Conservation (phyloP, 169 alveolate species). For the Plasmodium berghei region DNA sequence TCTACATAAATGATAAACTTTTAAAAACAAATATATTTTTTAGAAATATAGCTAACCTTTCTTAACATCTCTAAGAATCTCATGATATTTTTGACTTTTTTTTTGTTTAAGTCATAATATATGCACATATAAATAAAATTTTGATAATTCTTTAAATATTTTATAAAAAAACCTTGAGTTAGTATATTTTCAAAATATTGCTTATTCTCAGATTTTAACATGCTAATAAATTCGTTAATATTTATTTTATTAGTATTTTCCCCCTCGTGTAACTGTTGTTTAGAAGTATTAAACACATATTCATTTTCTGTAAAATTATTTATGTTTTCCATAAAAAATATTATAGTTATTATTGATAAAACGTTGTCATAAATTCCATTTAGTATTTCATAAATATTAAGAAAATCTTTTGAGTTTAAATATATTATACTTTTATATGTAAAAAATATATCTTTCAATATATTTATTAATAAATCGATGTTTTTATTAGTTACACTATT, state of each 20-base stretch:
- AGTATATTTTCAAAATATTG: conserved; percentile 46
- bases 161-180: conserved; percentile 3
- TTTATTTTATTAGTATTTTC: conserved; percentile 21
- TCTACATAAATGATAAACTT: no score
- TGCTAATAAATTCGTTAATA: conserved; percentile 42
- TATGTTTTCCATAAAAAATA: conserved; percentile 35
- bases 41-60: conserved; percentile 34
- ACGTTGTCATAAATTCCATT: conserved; percentile 41
- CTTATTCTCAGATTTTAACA: conserved; percentile 28
- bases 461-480: conserved; percentile 33
- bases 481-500: conserved; percentile 27
- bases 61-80: conserved; percentile 46
- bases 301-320: conserved; percentile 22
- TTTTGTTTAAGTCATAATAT: conserved; percentile 72
- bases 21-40: background rate
- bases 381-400: conserved; percentile 47
- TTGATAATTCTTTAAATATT: conserved; percentile 53
- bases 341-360: conserved; percentile 16
- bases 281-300: background rate
- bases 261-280: background rate
- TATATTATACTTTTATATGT: conserved; percentile 57
- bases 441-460: conserved; percentile 63
- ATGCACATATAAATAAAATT: conserved; percentile 67
- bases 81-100: conserved; percentile 52
- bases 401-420: conserved; percentile 60